A percentile compares a stretch with the other conserved stretches of the same genome.
These are phyloP conservation scores for Phytophthora vignae DNA, from an alignment of 352 stramenopile species.

Conservation along the genomic window DNA sequence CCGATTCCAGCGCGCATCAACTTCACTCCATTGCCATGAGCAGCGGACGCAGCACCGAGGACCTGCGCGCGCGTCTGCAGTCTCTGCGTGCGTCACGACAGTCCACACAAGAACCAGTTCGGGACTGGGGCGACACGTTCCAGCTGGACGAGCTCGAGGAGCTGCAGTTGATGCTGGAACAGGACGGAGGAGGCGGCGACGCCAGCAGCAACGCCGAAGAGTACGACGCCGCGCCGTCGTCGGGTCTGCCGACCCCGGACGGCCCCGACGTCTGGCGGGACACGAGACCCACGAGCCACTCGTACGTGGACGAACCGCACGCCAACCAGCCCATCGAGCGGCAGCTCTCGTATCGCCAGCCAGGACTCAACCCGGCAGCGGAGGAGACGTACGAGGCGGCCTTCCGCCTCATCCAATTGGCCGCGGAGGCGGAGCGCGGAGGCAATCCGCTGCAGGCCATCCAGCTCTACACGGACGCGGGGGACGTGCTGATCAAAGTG, in stretches of 20 bases:
- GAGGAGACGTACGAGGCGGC: constrained; percentile 53
- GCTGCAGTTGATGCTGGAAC: constrained; percentile 30
- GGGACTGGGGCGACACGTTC: constrained; percentile 27
- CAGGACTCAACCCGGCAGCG: background rate
- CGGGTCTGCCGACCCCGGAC: background rate
- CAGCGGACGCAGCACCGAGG: constrained; percentile 9
- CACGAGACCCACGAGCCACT: constrained; percentile 23
- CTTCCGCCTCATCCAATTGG: constrained; percentile 58
- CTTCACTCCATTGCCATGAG: background rate
- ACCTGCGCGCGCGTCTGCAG: constrained; percentile 24
- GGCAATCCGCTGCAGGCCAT: constrained; percentile 47
- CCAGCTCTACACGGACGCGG: constrained; percentile 52
- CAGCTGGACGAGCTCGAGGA: constrained; percentile 27
- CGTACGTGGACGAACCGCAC: constrained; percentile 28
- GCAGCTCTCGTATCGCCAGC: constrained; percentile 23
- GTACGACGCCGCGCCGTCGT: background rate
- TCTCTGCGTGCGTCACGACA: constrained; percentile 13
- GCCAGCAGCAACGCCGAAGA: constrained; percentile 12
- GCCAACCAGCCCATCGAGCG: constrained; percentile 13
- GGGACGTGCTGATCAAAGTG: constrained; percentile 45
- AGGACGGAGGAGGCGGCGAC: constrained; percentile 10
- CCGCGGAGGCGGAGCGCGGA: constrained; percentile 47
- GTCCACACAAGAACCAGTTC: constrained; percentile 9
- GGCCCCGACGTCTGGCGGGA: constrained; percentile 20
- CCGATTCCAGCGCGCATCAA: constrained; percentile 10